phyloP scores from a whole-genome alignment of 1,284 basidiomycete genomes.

The Leccinum subrobustum region DNA sequence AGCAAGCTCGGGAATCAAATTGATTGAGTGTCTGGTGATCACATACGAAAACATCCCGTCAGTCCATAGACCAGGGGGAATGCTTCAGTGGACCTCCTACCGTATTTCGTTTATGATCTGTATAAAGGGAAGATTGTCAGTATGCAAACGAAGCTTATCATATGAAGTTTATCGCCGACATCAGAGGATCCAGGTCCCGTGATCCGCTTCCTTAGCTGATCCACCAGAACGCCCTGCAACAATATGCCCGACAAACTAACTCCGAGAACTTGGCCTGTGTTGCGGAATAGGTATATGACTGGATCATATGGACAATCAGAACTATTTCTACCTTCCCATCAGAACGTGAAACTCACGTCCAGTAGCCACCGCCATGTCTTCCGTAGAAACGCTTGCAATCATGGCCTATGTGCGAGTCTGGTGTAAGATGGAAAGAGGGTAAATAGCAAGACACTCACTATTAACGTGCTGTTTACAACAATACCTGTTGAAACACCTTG shows the following conservation, averaged over 20 bases:
- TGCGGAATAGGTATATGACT: conserved; percentile 91
- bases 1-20: too few species aligned
- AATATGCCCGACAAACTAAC: conserved; percentile 83
- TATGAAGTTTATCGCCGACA: conserved; percentile 45
- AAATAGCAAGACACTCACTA: neutral
- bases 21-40: too few species aligned
- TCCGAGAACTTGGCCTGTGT: conserved; percentile 88
- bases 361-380: neutral
- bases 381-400: neutral
- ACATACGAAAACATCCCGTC: too few species aligned
- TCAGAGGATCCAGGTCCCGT: conserved; percentile 67
- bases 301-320: conserved; percentile 1
- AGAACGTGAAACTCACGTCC: neutral
- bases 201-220: conserved; percentile 69
- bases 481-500: neutral
- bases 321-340: neutral
- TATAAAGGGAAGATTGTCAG: conserved; percentile 22
- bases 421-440: neutral
- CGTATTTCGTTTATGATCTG: too few species aligned
- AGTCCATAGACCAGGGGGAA: too few species aligned
- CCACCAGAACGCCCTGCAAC: conserved; percentile 71
- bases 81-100: too few species aligned
- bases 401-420: neutral
- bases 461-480: neutral
- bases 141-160: conserved; percentile 18